phyloP scores from a whole-genome alignment of 805 yeast species.

The Kazachstania viticola region DNA sequence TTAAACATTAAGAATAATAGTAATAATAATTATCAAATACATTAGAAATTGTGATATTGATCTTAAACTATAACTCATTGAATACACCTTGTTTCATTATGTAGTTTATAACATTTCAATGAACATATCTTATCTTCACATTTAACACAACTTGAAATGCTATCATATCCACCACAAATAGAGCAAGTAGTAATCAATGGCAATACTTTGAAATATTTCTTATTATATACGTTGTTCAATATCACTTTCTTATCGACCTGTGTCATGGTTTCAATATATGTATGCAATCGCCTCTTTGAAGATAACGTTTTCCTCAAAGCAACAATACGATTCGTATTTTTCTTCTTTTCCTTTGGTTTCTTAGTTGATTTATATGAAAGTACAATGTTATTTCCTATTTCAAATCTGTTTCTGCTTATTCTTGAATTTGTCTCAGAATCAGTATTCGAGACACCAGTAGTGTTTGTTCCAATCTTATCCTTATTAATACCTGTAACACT shows the following conservation, averaged over 20 bases:
- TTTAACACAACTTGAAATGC: conserved; percentile 24
- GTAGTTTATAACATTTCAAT: conserved; percentile 21
- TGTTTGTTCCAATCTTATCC: conserved; percentile 20
- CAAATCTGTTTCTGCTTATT: conserved; percentile 17
- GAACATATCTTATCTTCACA: conserved; percentile 26
- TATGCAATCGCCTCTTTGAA: conserved; percentile 21
- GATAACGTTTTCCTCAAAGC: conserved; percentile 22
- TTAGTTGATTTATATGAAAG: conserved; percentile 26
- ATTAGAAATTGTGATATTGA: too few relatives aligned
- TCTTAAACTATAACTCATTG: too few relatives aligned
- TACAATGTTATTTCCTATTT: conserved; percentile 20
- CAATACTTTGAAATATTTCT: conserved; percentile 24
- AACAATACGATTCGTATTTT: conserved; percentile 22
- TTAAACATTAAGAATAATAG: too few relatives aligned
- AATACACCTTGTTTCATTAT: conserved; percentile 27
- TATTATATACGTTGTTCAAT: conserved; percentile 22
- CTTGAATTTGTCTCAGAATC: conserved; percentile 9
- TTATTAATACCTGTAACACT: conserved; percentile 22
- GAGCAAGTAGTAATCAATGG: conserved; percentile 26
- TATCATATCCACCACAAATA: conserved; percentile 25
- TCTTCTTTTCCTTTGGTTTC: conserved; percentile 21
- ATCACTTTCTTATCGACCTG: conserved; percentile 22
- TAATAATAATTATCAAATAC: too few relatives aligned
- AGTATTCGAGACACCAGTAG: conserved; percentile 4
- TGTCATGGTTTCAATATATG: conserved; percentile 24